Conservation (phyloP, 1,284 basidiomycete genomes). For the Moesziomyces globuligerus region DNA sequence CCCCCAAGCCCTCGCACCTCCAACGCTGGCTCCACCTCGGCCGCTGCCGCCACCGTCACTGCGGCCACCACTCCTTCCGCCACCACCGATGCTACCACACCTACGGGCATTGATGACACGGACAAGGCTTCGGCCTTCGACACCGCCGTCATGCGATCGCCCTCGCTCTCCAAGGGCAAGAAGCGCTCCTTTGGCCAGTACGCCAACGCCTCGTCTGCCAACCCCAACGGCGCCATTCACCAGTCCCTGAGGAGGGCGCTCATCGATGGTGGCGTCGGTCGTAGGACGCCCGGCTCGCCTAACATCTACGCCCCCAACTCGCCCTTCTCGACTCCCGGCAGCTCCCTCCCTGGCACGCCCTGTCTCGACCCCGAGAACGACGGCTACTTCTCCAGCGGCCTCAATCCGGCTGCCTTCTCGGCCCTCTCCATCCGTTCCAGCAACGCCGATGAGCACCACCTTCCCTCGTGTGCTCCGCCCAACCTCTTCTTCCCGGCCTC, state of each 20-base stretch:
- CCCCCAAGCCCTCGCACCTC: conserved; percentile 56
- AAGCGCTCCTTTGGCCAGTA: conserved; percentile 65
- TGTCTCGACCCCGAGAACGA: conserved; percentile 56
- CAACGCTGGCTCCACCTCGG: conserved; percentile 30
- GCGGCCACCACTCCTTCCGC: conserved; percentile 15
- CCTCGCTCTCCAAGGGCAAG: conserved; percentile 57
- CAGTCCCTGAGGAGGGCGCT: conserved; percentile 64
- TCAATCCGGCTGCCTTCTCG: conserved; percentile 62
- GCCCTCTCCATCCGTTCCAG: conserved; percentile 59
- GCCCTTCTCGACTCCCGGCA: conserved; percentile 65
- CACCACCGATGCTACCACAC: conserved; percentile 26
- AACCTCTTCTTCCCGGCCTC: conserved; percentile 67
- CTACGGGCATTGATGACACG: conserved; percentile 39
- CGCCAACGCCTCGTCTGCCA: conserved; percentile 32
- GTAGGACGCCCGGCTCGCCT: conserved; percentile 46
- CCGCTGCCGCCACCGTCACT: conserved; percentile 23
- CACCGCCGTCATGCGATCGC: conserved; percentile 59
- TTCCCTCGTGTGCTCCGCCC: conserved; percentile 66
- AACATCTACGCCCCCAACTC: conserved; percentile 64
- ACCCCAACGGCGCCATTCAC: conserved; percentile 44
- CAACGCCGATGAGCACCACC: conserved; percentile 55
- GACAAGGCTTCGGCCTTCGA: conserved; percentile 63
- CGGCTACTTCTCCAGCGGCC: conserved; percentile 54
- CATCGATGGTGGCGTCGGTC: conserved; percentile 63
- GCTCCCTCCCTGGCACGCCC: conserved; percentile 63